Conservation (phyloP, 345 rosid species). For the Euphorbia lathyris region DNA sequence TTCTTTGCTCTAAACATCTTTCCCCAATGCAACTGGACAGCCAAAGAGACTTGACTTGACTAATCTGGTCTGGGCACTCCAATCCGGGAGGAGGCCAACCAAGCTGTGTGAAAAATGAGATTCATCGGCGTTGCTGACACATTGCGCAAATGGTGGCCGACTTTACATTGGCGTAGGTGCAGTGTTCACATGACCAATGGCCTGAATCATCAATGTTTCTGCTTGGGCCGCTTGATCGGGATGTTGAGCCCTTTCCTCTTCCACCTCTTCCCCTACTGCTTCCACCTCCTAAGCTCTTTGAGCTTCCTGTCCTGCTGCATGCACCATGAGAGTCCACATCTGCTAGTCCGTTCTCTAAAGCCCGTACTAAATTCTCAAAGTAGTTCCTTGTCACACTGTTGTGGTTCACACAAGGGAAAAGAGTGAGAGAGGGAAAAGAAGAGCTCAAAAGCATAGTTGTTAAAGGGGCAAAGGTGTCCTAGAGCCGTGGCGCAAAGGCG, state of each 20-base stretch:
- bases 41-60: not conserved
- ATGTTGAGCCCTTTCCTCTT: conserved; percentile 50
- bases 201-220: conserved; percentile 44
- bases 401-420: conserved; percentile 7
- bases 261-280: conserved; percentile 23
- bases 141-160: conserved; percentile 61
- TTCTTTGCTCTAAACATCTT: conserved; percentile 2
- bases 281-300: conserved; percentile 40
- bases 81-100: not conserved
- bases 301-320: conserved; percentile 47
- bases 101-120: not conserved
- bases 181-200: conserved; percentile 77
- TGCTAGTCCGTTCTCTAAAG: conserved; percentile 76
- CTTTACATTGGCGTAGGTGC: conserved; percentile 60
- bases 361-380: conserved; percentile 79
- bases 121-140: conserved; percentile 54
- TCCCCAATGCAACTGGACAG: conserved; percentile 5
- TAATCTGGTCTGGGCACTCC: conserved; percentile 6
- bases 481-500: no score
- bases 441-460: not conserved
- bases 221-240: conserved; percentile 50
- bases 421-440: not conserved
- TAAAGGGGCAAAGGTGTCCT: no score
- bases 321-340: conserved; percentile 60
- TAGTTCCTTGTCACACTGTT: conserved; percentile 79